phyloP scores from a whole-genome alignment of 176 grass and related monocot genomes.

The Eremochloa ophiuroides region DNA sequence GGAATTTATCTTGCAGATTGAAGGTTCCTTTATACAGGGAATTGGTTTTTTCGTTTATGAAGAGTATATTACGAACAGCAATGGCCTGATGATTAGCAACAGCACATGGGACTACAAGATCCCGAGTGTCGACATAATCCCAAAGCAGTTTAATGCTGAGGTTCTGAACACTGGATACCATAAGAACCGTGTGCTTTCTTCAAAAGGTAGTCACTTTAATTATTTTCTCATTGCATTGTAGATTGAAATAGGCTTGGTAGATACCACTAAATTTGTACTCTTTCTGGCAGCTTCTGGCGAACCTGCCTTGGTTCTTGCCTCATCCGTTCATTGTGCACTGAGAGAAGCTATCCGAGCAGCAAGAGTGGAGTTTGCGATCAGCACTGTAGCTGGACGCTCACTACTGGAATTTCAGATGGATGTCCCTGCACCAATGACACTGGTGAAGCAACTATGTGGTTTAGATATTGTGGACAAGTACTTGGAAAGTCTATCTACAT shows the following conservation, averaged over 20 bases:
- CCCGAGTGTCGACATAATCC: constrained; percentile 61
- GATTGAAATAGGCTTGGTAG: neutral
- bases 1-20: constrained; percentile 20
- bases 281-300: constrained; percentile 54
- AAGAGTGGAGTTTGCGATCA: constrained; percentile 26
- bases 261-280: neutral
- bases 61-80: constrained; percentile 37
- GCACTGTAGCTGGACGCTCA: constrained; percentile 1
- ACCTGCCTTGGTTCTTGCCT: constrained; percentile 58
- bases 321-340: constrained; percentile 66
- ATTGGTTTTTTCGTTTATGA: constrained; percentile 63
- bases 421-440: constrained; percentile 61
- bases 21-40: constrained; percentile 64
- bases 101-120: constrained; percentile 76
- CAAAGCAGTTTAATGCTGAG: constrained; percentile 62
- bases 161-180: constrained; percentile 54
- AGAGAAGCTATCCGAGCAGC: constrained; percentile 59
- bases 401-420: constrained; percentile 38
- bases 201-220: constrained; percentile 43
- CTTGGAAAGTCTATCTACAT: constrained; percentile 23
- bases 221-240: neutral
- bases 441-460: constrained; percentile 69
- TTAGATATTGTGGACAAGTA: constrained; percentile 66
- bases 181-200: constrained; percentile 64
- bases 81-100: constrained; percentile 51